These are phyloP conservation scores for Samsoniella hepiali DNA, from an alignment of 2,329 filamentous ascomycete species.

Conservation along the genomic window DNA sequence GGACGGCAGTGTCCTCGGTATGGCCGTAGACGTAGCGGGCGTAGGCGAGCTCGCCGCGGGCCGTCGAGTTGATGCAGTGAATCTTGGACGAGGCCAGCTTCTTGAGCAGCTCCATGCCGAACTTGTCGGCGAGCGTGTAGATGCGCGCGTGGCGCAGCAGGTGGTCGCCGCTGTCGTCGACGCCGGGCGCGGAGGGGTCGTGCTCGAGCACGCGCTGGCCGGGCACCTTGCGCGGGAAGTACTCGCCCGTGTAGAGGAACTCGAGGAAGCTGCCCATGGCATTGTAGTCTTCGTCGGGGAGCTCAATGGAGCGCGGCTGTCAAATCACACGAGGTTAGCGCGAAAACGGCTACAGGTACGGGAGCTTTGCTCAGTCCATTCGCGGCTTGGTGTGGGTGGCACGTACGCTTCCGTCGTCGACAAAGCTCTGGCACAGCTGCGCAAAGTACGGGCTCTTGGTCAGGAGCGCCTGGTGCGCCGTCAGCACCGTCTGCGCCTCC, in stretches of 20 bases:
- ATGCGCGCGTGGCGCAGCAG: slow-evolving; percentile 85
- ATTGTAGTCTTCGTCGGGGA: slow-evolving; percentile 41
- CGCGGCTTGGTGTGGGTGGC: neutral
- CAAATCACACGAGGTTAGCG: neutral
- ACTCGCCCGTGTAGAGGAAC: slow-evolving; percentile 41
- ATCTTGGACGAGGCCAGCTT: slow-evolving; percentile 83
- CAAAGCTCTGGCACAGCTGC: slow-evolving; percentile 59
- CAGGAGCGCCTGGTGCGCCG: slow-evolving; percentile 77
- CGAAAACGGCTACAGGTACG: neutral
- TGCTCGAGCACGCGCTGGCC: slow-evolving; percentile 66
- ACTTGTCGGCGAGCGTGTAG: slow-evolving; percentile 83
- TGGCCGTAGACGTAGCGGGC: slow-evolving; percentile 86
- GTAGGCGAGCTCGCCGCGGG: slow-evolving; percentile 86
- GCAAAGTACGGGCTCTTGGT: slow-evolving; percentile 71
- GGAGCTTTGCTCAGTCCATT: neutral
- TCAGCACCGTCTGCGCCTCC: slow-evolving; percentile 62
- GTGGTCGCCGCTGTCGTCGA: slow-evolving; percentile 77
- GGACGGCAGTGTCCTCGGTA: slow-evolving; percentile 70
- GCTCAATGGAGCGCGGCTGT: slow-evolving; percentile 63
- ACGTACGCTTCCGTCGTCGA: slow-evolving; percentile 58
- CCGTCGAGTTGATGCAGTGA: slow-evolving; percentile 83
- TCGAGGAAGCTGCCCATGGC: slow-evolving; percentile 41
- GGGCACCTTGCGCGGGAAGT: slow-evolving; percentile 69
- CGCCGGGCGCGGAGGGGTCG: slow-evolving; percentile 60
- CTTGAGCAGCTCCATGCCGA: slow-evolving; percentile 66